Conservation (phyloP, 345 rosid species). For the Citrus glauca region DNA sequence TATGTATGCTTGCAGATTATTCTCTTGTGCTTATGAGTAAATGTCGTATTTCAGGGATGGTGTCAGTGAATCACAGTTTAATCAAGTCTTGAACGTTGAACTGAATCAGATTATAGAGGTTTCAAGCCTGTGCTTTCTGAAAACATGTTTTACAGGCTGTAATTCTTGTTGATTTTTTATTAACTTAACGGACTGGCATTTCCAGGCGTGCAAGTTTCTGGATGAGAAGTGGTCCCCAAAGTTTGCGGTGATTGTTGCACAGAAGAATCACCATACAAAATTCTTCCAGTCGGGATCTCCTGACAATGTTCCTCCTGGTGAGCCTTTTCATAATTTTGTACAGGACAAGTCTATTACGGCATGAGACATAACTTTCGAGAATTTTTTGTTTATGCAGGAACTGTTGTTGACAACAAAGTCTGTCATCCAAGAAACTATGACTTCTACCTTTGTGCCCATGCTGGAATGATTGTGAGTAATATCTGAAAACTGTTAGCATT, state of each 20-base stretch:
- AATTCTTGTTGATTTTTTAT: not conserved
- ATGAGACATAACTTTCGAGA: not conserved
- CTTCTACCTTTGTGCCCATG: slow-evolving; percentile 89
- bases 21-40: not conserved
- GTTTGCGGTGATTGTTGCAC: slow-evolving; percentile 78
- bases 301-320: slow-evolving; percentile 89
- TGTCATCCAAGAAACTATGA: slow-evolving; percentile 80
- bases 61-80: slow-evolving; percentile 90
- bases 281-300: slow-evolving; percentile 67
- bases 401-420: slow-evolving; percentile 63
- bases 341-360: not conserved
- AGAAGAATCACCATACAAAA: slow-evolving; percentile 89
- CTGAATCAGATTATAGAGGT: slow-evolving; percentile 86
- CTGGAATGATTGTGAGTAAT: slow-evolving; percentile 80
- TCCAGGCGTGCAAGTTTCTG: slow-evolving; percentile 81
- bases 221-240: slow-evolving; percentile 68
- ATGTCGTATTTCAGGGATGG: slow-evolving; percentile 66
- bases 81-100: slow-evolving; percentile 77
- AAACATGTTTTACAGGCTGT: not conserved
- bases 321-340: not conserved
- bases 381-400: slow-evolving; percentile 37
- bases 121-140: not conserved
- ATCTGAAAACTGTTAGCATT: not conserved
- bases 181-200: not conserved
- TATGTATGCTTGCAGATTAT: not conserved